Base-by-base conservation (phyloP, 1,139 yeast species). In the Zygoascus meyerae region DNA sequence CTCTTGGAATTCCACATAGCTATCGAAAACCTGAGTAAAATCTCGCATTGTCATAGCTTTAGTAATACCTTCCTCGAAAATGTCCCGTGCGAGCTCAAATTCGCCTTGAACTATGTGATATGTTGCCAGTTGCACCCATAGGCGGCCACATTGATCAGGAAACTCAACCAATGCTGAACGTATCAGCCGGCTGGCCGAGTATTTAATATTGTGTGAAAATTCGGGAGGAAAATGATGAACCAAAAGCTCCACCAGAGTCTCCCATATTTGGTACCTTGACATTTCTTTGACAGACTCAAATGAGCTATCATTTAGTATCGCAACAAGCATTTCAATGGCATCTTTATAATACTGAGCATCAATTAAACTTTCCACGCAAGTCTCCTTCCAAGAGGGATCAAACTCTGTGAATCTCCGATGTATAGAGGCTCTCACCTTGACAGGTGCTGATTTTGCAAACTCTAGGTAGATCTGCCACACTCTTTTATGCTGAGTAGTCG, bases 1-100 rank as follows among this genome's bases (percentile, higher is more conserved):
- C 53, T 84, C 92, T 59, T 81, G 83, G 58, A 79, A 75, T 52
- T 81, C 82, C 2, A 82, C 66, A 57, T 76, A 81, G 3, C 78
- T 68, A 59, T 86, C 86, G 63, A 78, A 89, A 0, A 86, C 66
- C 30, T 70, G 58, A 0, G 83, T 74, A 60, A 87, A 86, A 53
- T 85, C 94, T 32, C 71, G 68, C 1, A 83, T 68, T 0, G 86
- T 78, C 3, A 62, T 52, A 8, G 82, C 77, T 1, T 67, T 56
- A 1, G 61, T 54, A 26, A 71, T 55, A 0, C 81, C 83, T 35
- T 69, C 65, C 46, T 75, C 77, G 55, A 73, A 80, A 15, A 71
- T 66, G 40, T 70, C 71, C 30, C 81, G 65, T 1, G 80, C 78
- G 41, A 70, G 69, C 2, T 68, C 68, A 43, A 64, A 59, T 16